A percentile compares a stretch with the other conserved stretches of the same genome.
phyloP scores from a whole-genome alignment of 2,329 filamentous ascomycete species.

The Fusarium nanum region DNA sequence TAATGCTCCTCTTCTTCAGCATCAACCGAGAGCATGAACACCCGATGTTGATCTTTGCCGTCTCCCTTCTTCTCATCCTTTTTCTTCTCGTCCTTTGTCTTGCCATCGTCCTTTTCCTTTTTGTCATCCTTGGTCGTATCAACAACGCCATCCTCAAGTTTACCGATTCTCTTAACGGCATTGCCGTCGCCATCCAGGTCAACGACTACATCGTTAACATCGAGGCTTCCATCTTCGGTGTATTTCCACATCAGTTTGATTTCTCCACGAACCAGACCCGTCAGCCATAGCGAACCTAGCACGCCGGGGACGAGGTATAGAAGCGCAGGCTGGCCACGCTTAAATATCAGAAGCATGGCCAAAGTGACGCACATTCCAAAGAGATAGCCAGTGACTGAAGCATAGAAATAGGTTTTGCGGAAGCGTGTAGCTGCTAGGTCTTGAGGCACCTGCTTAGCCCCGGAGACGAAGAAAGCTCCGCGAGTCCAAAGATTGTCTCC shows the following conservation, averaged over 20 bases:
- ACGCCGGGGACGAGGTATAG: slow-evolving; percentile 93
- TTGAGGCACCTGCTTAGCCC: slow-evolving; percentile 43
- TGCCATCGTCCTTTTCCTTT: slow-evolving; percentile 38
- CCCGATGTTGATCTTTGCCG: slow-evolving; percentile 44
- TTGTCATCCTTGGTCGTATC: slow-evolving; percentile 51
- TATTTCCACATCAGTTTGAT: slow-evolving; percentile 82
- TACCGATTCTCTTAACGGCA: slow-evolving; percentile 55
- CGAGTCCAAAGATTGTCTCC: slow-evolving; percentile 84
- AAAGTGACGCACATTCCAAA: slow-evolving; percentile 82
- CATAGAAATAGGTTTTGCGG: slow-evolving; percentile 86
- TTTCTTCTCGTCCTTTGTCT: slow-evolving; percentile 22
- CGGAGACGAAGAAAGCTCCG: slow-evolving; percentile 43
- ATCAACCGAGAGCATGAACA: slow-evolving; percentile 53
- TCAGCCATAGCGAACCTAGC: slow-evolving; percentile 78
- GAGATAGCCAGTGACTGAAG: slow-evolving; percentile 80
- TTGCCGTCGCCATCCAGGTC: slow-evolving; percentile 64
- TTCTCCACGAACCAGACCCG: slow-evolving; percentile 77
- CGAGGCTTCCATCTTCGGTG: slow-evolving; percentile 75
- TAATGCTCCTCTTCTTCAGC: slow-evolving; percentile 33
- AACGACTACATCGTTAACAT: slow-evolving; percentile 66
- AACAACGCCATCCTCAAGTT: slow-evolving; percentile 53
- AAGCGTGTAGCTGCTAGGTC: slow-evolving; percentile 66
- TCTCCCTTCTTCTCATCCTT: slow-evolving; percentile 16
- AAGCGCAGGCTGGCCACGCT: slow-evolving; percentile 88
- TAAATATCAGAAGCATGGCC: slow-evolving; percentile 78